Percentiles rank a stretch among this genome's conserved stretches.
Conservation (phyloP, 345 rosid species). For the Aethionema arabicum region DNA sequence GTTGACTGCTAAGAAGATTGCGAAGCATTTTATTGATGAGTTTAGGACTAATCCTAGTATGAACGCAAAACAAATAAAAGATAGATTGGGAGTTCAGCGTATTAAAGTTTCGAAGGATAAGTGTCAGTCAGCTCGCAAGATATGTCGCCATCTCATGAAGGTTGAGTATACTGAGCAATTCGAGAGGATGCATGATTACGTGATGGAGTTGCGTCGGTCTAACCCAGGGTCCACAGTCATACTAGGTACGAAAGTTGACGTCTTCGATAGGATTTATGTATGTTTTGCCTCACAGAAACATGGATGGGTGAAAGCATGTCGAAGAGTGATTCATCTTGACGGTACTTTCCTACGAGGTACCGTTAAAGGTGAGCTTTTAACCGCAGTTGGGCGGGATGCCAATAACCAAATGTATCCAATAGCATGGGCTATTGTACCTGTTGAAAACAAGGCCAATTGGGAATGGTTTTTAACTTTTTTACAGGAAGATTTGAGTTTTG, state of each 20-base stretch:
- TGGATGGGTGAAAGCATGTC: background rate
- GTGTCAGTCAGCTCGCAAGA: background rate
- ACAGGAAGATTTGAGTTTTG: background rate
- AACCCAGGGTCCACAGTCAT: too few relatives aligned
- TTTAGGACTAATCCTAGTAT: background rate
- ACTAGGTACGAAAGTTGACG: background rate
- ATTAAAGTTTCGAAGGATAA: too few relatives aligned
- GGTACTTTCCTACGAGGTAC: background rate
- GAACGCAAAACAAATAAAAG: background rate
- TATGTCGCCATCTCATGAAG: background rate
- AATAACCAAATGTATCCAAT: too few relatives aligned
- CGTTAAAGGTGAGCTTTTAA: constrained; percentile 1
- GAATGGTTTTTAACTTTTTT: background rate
- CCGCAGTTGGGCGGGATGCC: too few relatives aligned
- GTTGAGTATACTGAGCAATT: constrained; percentile 9
- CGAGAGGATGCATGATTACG: background rate
- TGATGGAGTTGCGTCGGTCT: background rate
- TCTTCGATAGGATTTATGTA: background rate
- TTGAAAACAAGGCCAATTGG: too few relatives aligned
- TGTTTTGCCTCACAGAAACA: background rate
- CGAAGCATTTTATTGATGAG: too few relatives aligned
- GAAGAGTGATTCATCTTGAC: background rate
- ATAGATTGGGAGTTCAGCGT: background rate
- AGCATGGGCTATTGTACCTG: too few relatives aligned
- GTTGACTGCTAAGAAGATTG: too few relatives aligned